Base-by-base conservation (phyloP, 2,329 filamentous ascomycete genomes). In the Pyrenophora seminiperda region DNA sequence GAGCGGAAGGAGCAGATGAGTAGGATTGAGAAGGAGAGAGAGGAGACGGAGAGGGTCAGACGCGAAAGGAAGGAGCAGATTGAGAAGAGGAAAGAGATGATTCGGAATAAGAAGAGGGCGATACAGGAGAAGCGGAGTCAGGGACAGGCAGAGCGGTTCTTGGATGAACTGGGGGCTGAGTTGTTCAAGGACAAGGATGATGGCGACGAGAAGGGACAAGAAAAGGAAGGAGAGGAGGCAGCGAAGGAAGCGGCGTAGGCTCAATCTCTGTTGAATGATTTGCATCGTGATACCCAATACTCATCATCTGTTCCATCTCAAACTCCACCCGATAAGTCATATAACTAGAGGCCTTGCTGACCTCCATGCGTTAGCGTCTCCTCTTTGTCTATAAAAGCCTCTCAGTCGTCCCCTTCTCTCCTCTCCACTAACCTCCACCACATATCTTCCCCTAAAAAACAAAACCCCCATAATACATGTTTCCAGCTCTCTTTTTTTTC, bases 1-100 rank as follows among this genome's bases (percentile, higher is more conserved):
- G 78, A 79, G 57, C 74, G 83, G 39, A 79, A 86, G 67, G 73
- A 75, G 63, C 90, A 97, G 79, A 96, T 97, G 90, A 80, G 83
- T 59, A 81, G 80, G 36, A 76, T 97, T 47, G 81, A 84, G 56
- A 78, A 80, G 61, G 86, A 91, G 70, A 79, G 89, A 50, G 74
- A 78, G 54, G 82, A 84, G 66, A 94, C 90, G 42, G 87, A 91
- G 72, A 76, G 78, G 45, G 81, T 82, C 61, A 78, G 88, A 50
- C 32, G 19, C n/a, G 60, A 63, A 41, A 36, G 65, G 38, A 62
- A 62, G 39, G 79, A 77, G 62, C 78, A 86, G 67, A 81, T 79
- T 61, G 77, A 75, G 60, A 82, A 87, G 66, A 82, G 90, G 59
- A 87, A 89, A 54, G 75, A 79, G 58, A 73, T 27, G 88, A 90